These are phyloP conservation scores for Termitomyces sp. DNA, from an alignment of 768 basidiomycete species.

Conservation along the genomic window DNA sequence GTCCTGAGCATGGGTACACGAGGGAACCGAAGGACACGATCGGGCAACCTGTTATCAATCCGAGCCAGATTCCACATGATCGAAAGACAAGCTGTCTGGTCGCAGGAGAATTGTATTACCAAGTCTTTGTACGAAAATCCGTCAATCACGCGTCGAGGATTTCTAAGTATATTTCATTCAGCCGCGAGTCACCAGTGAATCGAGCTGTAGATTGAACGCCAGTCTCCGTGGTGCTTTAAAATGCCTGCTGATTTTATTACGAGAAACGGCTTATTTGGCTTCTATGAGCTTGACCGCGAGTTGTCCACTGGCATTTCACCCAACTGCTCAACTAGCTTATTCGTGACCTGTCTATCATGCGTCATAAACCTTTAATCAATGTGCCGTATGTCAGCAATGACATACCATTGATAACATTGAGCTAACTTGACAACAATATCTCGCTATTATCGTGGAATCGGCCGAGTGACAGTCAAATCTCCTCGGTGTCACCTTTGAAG, in stretches of 20 bases:
- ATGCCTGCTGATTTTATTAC: neutral
- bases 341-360: neutral
- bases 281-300: neutral
- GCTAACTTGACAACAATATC: neutral
- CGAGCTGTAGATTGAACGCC: neutral
- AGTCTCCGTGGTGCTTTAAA: neutral
- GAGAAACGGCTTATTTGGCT: no score
- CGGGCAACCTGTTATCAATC: neutral
- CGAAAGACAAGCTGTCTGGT: neutral
- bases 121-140: neutral
- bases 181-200: neutral
- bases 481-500: neutral
- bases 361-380: neutral
- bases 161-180: no score
- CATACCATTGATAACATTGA: neutral
- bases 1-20: slow-evolving; percentile 8
- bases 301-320: neutral
- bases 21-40: slow-evolving; percentile 7
- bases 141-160: neutral
- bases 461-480: neutral
- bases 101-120: neutral
- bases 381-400: no score
- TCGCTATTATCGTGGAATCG: neutral
- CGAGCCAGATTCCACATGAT: slow-evolving; percentile 4
- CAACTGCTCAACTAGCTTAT: neutral